Base-by-base conservation (phyloP, 2,329 filamentous ascomycete genomes). In the Fusarium sp. region DNA sequence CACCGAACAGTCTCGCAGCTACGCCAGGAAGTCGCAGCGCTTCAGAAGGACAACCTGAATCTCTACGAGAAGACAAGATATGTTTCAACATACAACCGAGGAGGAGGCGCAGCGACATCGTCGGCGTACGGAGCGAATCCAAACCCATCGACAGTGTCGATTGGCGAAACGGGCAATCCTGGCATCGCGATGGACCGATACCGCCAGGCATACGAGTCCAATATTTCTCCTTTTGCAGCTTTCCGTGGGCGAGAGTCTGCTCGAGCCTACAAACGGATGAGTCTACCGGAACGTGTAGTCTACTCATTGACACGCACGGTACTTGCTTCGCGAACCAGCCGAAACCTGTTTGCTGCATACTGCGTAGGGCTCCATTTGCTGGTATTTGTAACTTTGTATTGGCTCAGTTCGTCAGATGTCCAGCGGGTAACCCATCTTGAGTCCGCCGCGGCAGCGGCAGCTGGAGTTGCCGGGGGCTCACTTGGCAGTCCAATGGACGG, bases 21-120 rank as follows among this genome's bases (percentile, higher is more conserved):
- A 53, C 91, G 96, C 48, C 94, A 97, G 77, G 96, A 99, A 81
- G 91, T 98, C 69, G 92, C 95, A 11, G 94, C 95, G 4, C 86
- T 99, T 45, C 97, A 99, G 80, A 97, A 95, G 81, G 96, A 99
- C 83, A 99, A 99, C 80, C 87, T 99, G 41, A 95, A 93, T 77
- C 88, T 99, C 13, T 99, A 99, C 82, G 96, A 99, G 83, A 99
- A 98, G 88, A 98, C 96, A 24, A 91, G 96, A 75, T 99, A 99
- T 81, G 91, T 98, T 30, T 98, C 95, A 12, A 95, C 94, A 6
- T 99, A 98, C 85, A 97, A 92, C 82, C 91, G 95, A 60, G 89
- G 89, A 51, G 89, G 88, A 20, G 87, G 88, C 11, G 88, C 89
- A 35, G 83, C 85, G 44, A 90, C 91, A 10, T 89, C 89, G 20